Percentiles rank a stretch among this genome's conserved stretches.
Evolutionary conservation across 805 yeast species (phyloP).

Genomic region (Metschnikowia lachancei): DNA sequence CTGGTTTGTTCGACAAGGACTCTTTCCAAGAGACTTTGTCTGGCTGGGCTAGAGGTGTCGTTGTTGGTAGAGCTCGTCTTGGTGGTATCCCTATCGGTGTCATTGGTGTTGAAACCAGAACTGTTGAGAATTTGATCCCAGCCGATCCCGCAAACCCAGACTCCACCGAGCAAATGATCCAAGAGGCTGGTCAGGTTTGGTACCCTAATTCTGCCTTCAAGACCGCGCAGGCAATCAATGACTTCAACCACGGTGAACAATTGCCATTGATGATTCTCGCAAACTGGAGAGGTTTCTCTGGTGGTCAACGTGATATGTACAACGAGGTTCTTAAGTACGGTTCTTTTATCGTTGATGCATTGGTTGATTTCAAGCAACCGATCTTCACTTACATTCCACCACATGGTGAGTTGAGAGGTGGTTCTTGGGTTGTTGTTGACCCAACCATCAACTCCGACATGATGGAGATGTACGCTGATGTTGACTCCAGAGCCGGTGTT

Average conservation of each 20-base stretch:
- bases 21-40: slow-evolving; percentile 95
- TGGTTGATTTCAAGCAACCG: slow-evolving; percentile 94
- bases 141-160: slow-evolving; percentile 99
- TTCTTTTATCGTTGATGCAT: slow-evolving; percentile 93
- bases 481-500: slow-evolving; percentile 94
- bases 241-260: slow-evolving; percentile 97
- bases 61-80: slow-evolving; percentile 96
- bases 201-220: slow-evolving; percentile 98
- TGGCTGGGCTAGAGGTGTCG: slow-evolving; percentile 99
- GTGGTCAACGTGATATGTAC: slow-evolving; percentile 99
- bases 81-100: slow-evolving; percentile 99
- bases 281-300: slow-evolving; percentile 99
- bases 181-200: slow-evolving; percentile 99
- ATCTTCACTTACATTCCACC: slow-evolving; percentile 97
- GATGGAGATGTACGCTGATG: slow-evolving; percentile 99
- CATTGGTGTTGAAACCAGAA: slow-evolving; percentile 90
- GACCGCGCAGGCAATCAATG: slow-evolving; percentile 98
- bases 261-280: slow-evolving; percentile 96
- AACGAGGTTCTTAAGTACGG: slow-evolving; percentile 97
- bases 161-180: slow-evolving; percentile 80
- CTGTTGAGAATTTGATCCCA: slow-evolving; percentile 85
- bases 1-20: slow-evolving; percentile 86
- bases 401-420: slow-evolving; percentile 97
- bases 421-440: slow-evolving; percentile 99
- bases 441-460: slow-evolving; percentile 94